Percentiles rank a stretch among this genome's conserved stretches.
Evolutionary conservation across 768 basidiomycete genomes (phyloP).

Genomic region (Lactifluus subvellereus): DNA sequence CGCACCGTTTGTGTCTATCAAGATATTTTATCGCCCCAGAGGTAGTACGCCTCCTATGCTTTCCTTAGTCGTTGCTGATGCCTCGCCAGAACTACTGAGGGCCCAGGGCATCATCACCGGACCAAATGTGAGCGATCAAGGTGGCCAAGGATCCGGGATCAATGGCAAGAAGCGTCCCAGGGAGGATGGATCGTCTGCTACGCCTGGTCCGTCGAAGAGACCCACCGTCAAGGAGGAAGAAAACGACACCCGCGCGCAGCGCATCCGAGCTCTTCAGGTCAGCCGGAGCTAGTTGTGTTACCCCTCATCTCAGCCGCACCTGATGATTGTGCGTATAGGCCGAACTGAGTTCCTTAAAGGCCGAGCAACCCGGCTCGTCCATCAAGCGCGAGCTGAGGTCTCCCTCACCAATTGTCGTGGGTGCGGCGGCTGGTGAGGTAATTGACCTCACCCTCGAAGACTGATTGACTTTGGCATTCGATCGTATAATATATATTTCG

Average conservation of each 20-base stretch:
- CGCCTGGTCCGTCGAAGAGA: neutral
- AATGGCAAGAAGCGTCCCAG: conserved; percentile 9
- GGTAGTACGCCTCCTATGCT: neutral
- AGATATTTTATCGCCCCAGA: conserved; percentile 18
- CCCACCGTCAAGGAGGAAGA: neutral
- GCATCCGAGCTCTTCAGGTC: conserved; percentile 15
- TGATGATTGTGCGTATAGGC: neutral
- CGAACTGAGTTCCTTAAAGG: neutral
- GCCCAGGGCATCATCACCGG: conserved; percentile 11
- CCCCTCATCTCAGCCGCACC: neutral
- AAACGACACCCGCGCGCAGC: neutral
- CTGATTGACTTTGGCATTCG: neutral
- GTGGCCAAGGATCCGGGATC: neutral
- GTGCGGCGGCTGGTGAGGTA: neutral
- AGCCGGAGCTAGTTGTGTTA: neutral
- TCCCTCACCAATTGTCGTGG: conserved; percentile 1
- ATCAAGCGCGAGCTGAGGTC: conserved; percentile 10
- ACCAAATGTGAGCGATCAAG: neutral
- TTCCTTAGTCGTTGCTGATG: neutral
- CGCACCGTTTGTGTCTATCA: conserved; percentile 1
- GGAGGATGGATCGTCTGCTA: neutral
- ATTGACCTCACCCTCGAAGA: conserved; percentile 15
- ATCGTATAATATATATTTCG: neutral
- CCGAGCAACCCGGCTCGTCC: neutral
- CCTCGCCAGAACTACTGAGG: conserved; percentile 6